Conservation (phyloP, 164 flowering plant species). For the Litsea cubeba region DNA sequence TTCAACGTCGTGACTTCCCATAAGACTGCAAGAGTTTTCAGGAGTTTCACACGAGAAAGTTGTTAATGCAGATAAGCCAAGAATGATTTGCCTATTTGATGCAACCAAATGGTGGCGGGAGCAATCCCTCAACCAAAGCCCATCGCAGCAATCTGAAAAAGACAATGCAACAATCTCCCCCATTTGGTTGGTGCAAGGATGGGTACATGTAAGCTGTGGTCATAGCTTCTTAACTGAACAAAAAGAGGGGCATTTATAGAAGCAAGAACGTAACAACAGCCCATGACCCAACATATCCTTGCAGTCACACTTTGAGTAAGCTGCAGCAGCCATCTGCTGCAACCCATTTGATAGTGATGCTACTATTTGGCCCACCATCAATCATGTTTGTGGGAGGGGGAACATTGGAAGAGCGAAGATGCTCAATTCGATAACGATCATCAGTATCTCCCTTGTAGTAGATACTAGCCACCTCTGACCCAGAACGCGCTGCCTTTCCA, state of each 20-base stretch:
- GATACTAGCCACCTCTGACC: constrained; percentile 62
- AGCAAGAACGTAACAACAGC: constrained; percentile 5
- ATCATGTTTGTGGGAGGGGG: constrained; percentile 30
- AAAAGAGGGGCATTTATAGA: constrained; percentile 24
- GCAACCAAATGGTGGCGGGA: constrained; percentile 43
- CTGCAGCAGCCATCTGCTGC: constrained; percentile 50
- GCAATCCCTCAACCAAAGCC: constrained; percentile 27
- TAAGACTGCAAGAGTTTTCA: not conserved
- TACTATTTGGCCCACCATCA: constrained; percentile 32
- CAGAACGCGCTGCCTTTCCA: constrained; percentile 41
- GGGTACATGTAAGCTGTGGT: constrained; percentile 19
- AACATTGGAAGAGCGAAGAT: constrained; percentile 32
- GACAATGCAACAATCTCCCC: constrained; percentile 26
- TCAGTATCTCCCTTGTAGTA: constrained; percentile 36
- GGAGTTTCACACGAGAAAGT: constrained; percentile 14
- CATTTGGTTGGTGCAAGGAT: constrained; percentile 36
- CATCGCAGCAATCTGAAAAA: constrained; percentile 7
- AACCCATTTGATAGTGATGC: constrained; percentile 47
- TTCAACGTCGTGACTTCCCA: constrained; percentile 8
- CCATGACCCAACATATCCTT: constrained; percentile 11
- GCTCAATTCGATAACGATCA: constrained; percentile 31
- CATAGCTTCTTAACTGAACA: constrained; percentile 37
- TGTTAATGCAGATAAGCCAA: constrained; percentile 63
- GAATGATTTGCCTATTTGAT: constrained; percentile 66
- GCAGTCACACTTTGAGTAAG: constrained; percentile 42